Evolutionary conservation across 2,329 filamentous ascomycete species (phyloP).

Genomic region (Aspergillus puulaauensis): DNA sequence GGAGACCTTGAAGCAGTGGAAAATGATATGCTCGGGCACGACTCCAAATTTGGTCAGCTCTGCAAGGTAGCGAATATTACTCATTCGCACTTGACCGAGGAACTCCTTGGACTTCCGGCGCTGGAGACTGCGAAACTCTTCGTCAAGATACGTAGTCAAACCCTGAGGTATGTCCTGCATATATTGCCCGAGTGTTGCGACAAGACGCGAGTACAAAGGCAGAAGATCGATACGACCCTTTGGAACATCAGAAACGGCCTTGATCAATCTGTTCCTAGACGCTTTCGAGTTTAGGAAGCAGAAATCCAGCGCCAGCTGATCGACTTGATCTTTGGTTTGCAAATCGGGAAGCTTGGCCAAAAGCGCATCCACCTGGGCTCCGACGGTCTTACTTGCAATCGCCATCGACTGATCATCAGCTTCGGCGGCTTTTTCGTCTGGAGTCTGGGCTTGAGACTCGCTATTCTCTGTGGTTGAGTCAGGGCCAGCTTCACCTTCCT

Average conservation of each 20-base stretch:
- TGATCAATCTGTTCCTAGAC: constrained; percentile 89
- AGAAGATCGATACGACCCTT: constrained; percentile 91
- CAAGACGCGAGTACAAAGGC: constrained; percentile 85
- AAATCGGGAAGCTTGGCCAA: constrained; percentile 86
- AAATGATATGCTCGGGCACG: constrained; percentile 97
- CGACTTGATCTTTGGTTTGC: constrained; percentile 85
- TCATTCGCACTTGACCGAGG: constrained; percentile 84
- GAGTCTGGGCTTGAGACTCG: constrained; percentile 38
- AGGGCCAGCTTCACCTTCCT: constrained; percentile 50
- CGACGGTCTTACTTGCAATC: constrained; percentile 96
- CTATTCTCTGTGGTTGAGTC: constrained; percentile 48
- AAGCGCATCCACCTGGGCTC: constrained; percentile 91
- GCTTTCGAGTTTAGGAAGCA: constrained; percentile 99
- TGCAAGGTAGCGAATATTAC: constrained; percentile 95
- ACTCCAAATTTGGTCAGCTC: constrained; percentile 98
- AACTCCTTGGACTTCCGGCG: constrained; percentile 98
- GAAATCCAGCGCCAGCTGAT: constrained; percentile 92
- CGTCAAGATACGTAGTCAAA: constrained; percentile 86
- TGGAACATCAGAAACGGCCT: constrained; percentile 89
- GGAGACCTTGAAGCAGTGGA: constrained; percentile 96
- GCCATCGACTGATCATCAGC: constrained; percentile 84
- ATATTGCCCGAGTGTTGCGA: constrained; percentile 90
- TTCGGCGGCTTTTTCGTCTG: constrained; percentile 52
- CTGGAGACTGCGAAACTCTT: constrained; percentile 94
- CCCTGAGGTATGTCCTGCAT: constrained; percentile 93